Evolutionary conservation across 768 basidiomycete genomes (phyloP).

Genomic region (Tubosaeta brunneosetosa): DNA sequence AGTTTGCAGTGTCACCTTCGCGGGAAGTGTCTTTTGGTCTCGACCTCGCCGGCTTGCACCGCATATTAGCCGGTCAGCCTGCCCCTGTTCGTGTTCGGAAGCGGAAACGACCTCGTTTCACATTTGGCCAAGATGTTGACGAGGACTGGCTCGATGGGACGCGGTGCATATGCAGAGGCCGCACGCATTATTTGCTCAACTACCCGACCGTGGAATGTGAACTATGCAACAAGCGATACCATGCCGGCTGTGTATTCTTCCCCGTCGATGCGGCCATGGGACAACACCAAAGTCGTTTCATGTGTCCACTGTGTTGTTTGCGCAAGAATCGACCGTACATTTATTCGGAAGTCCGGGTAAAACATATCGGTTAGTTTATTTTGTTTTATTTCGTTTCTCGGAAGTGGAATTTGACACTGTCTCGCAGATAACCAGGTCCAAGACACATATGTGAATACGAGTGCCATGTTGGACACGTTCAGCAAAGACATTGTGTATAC

Average conservation of each 20-base stretch:
- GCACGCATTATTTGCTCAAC: conserved; percentile 53
- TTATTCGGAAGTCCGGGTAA: conserved; percentile 73
- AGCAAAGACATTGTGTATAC: conserved; percentile 70
- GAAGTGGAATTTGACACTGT: conserved; percentile 11
- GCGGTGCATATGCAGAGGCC: conserved; percentile 76
- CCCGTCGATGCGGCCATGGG: conserved; percentile 40
- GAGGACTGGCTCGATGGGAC: conserved; percentile 70
- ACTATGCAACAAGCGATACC: conserved; percentile 60
- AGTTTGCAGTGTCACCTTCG: conserved; percentile 81
- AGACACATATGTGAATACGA: conserved; percentile 66
- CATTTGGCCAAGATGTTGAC: conserved; percentile 74
- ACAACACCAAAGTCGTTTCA: conserved; percentile 41
- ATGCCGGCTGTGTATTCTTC: conserved; percentile 73
- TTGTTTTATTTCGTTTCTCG: not conserved
- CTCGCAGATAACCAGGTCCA: conserved; percentile 39
- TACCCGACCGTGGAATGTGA: conserved; percentile 67
- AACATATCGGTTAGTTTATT: conserved; percentile 48
- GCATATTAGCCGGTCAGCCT: conserved; percentile 70
- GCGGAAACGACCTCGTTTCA: conserved; percentile 58
- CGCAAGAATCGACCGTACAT: conserved; percentile 68
- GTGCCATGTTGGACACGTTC: conserved; percentile 68
- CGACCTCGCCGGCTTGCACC: conserved; percentile 77
- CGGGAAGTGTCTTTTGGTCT: conserved; percentile 79
- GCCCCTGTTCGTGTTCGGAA: conserved; percentile 45
- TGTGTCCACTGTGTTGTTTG: conserved; percentile 74